phyloP scores from a whole-genome alignment of 768 basidiomycete genomes.

The Rubroboletus satanas region DNA sequence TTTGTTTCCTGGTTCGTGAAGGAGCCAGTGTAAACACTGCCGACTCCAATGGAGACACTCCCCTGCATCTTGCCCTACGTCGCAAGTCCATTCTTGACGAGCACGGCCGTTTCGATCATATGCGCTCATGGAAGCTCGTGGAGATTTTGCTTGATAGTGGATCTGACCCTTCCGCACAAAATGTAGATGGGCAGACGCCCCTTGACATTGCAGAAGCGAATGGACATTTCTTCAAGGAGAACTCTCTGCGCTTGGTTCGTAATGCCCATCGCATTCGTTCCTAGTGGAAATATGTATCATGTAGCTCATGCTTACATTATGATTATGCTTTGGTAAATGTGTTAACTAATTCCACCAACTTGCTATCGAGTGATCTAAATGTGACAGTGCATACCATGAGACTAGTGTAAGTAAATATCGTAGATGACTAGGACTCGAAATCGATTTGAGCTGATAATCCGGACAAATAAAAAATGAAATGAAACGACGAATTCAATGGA shows the following conservation, averaged over 20 bases:
- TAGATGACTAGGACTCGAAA: no score
- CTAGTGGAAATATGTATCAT: no score
- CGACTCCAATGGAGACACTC: not conserved
- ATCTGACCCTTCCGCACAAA: not conserved
- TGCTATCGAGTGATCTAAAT: no score
- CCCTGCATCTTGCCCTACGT: not conserved
- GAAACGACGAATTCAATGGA: no score
- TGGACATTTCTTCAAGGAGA: not conserved
- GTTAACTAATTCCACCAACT: no score
- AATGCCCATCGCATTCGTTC: no score
- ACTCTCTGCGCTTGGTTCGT: not conserved
- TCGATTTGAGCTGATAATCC: no score
- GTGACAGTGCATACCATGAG: no score
- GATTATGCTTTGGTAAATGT: no score
- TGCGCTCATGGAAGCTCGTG: not conserved
- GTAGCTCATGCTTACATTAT: no score
- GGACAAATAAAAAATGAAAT: no score
- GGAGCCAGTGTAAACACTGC: not conserved
- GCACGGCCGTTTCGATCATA: accelerated
- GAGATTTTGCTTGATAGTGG: not conserved
- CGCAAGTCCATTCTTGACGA: not conserved
- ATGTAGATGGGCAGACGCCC: not conserved
- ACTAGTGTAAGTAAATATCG: no score
- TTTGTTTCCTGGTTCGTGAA: not conserved
- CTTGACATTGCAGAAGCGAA: not conserved